A percentile compares a stretch with the other conserved stretches of the same genome.
phyloP scores from a whole-genome alignment of 2,329 filamentous ascomycete genomes.

The Tolypocladium cylindrosporum region DNA sequence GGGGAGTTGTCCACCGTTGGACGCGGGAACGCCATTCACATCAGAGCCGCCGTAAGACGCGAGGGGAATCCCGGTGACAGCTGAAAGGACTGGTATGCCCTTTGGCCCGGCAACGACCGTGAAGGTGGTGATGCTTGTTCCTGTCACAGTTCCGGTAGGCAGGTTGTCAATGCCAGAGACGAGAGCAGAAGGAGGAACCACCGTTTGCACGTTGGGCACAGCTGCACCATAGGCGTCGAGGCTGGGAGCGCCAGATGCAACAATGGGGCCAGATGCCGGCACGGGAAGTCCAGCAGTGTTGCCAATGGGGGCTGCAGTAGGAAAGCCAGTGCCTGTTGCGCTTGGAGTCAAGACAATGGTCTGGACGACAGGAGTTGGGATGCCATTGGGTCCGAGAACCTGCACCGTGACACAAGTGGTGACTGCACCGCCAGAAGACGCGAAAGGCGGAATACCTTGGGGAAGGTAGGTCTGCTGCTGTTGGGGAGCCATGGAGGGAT shows the following conservation, averaged over 20 bases:
- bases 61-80: conserved; percentile 7
- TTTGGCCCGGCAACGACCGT: conserved; percentile 14
- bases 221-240: conserved; percentile 16
- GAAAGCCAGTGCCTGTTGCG: conserved; percentile 10
- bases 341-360: conserved; percentile 18
- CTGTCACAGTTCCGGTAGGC: conserved; percentile 12
- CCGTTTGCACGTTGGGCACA: background rate
- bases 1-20: conserved; percentile 5
- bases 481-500: conserved; percentile 10
- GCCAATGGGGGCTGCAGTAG: conserved; percentile 7
- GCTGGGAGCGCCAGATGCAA: conserved; percentile 8
- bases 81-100: conserved; percentile 11
- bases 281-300: conserved; percentile 7
- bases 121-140: conserved; percentile 12
- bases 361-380: conserved; percentile 19
- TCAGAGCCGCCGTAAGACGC: conserved; percentile 7
- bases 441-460: conserved; percentile 7
- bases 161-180: conserved; percentile 10
- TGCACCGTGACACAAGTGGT: conserved; percentile 20
- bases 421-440: conserved; percentile 7
- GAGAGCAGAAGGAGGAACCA: conserved; percentile 8
- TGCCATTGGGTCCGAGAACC: conserved; percentile 20
- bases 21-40: conserved; percentile 6
- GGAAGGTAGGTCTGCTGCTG: conserved; percentile 9
- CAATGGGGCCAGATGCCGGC: conserved; percentile 7